phyloP scores from a whole-genome alignment of 1,284 basidiomycete genomes.

The Apiotrichum akiyoshidainum region DNA sequence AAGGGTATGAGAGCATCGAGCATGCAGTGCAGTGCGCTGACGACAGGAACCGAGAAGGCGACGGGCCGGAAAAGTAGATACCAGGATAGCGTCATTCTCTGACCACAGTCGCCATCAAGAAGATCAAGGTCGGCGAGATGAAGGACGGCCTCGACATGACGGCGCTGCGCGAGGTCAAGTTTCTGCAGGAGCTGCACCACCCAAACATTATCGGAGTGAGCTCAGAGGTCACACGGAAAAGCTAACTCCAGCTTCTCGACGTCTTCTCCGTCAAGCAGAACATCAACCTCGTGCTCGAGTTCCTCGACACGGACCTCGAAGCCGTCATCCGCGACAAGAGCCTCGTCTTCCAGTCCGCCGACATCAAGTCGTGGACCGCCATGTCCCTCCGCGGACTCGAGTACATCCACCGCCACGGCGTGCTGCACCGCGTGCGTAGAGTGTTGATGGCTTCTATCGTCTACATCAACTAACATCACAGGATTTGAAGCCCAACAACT shows the following conservation, averaged over 20 bases:
- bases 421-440: conserved; percentile 78
- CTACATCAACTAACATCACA: conserved; percentile 40
- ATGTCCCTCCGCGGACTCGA: conserved; percentile 96
- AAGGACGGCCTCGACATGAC: conserved; percentile 99
- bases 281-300: conserved; percentile 95
- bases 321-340: conserved; percentile 91
- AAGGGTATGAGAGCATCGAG: conserved; percentile 59
- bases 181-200: conserved; percentile 87
- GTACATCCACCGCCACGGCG: conserved; percentile 92
- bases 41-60: conserved; percentile 33
- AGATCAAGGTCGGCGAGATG: conserved; percentile 94
- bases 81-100: conserved; percentile 52
- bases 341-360: conserved; percentile 86
- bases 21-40: conserved; percentile 2
- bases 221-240: not conserved
- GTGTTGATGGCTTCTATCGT: not conserved
- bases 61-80: conserved; percentile 36
- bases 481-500: conserved; percentile 99
- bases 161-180: conserved; percentile 96
- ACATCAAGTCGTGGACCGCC: conserved; percentile 98
- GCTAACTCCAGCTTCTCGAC: conserved; percentile 70
- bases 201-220: conserved; percentile 89
- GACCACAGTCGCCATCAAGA: conserved; percentile 91
- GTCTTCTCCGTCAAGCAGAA: conserved; percentile 97
- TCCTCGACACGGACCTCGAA: conserved; percentile 95